These are phyloP conservation scores for Tetracladium maxilliforme DNA, from an alignment of 2,329 filamentous ascomycete genomes.

Conservation along the genomic window DNA sequence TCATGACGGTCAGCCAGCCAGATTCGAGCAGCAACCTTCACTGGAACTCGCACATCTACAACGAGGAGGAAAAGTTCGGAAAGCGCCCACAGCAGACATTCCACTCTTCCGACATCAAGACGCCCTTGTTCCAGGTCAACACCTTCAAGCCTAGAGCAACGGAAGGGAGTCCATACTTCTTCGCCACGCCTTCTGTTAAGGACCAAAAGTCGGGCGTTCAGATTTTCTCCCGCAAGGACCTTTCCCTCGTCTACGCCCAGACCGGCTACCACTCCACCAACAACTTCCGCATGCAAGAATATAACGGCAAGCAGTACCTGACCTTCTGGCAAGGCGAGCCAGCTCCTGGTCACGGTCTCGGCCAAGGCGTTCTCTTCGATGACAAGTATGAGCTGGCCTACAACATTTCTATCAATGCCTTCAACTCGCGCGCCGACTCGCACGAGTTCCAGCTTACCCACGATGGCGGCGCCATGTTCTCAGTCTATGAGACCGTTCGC, in stretches of 20 bases:
- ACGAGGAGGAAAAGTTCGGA: no score
- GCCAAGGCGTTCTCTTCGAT: constrained; percentile 8
- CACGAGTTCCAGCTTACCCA: constrained; percentile 12
- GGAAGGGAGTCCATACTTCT: constrained; percentile 5
- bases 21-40: no score
- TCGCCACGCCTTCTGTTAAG: constrained; percentile 4
- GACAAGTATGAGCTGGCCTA: constrained; percentile 10
- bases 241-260: constrained; percentile 1
- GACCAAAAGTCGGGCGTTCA: constrained; percentile 3
- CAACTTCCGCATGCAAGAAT: constrained; percentile 2
- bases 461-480: constrained; percentile 8
- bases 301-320: constrained; percentile 2
- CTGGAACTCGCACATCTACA: no score
- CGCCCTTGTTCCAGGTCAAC: no score
- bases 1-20: no score
- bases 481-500: constrained; percentile 7
- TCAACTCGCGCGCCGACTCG: constrained; percentile 5
- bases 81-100: no score
- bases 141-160: constrained; percentile 6
- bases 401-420: constrained; percentile 6
- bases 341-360: constrained; percentile 2
- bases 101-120: no score
- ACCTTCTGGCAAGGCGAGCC: constrained; percentile 3
- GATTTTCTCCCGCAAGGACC: constrained; percentile 1
- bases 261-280: constrained; percentile 1